Percentiles rank a stretch among this genome's conserved stretches.
phyloP scores from a whole-genome alignment of 768 basidiomycete genomes.

The Serendipita sp. region DNA sequence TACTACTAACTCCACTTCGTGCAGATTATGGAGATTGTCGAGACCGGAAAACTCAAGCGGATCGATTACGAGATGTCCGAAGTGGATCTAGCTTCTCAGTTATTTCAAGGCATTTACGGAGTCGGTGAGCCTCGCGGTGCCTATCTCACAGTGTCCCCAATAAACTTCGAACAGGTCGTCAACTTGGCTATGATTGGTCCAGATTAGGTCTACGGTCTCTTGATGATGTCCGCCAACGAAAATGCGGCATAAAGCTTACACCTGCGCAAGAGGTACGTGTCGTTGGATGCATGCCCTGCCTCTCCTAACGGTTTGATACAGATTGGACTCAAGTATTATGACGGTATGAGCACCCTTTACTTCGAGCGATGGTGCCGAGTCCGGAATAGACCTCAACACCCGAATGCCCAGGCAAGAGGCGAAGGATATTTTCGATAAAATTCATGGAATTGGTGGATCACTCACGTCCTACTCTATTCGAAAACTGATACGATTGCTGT shows the following conservation, averaged over 20 bases:
- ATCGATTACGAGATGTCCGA: constrained; percentile 52
- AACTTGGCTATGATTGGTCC: constrained; percentile 60
- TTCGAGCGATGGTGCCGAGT: too few species aligned
- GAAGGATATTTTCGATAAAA: constrained; percentile 49
- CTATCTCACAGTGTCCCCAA: background rate
- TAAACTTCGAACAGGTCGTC: constrained; percentile 31
- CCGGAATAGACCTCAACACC: constrained; percentile 50
- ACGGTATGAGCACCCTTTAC: constrained; percentile 30
- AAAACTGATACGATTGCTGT: background rate
- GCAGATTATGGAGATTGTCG: constrained; percentile 68
- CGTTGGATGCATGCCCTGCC: background rate
- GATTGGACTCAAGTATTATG: constrained; percentile 54
- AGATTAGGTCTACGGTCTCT: constrained; percentile 60
- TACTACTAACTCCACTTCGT: background rate
- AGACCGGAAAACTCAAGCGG: constrained; percentile 55
- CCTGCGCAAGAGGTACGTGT: constrained; percentile 31
- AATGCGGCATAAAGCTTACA: constrained; percentile 45
- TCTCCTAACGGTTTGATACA: background rate
- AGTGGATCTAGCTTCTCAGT: constrained; percentile 36
- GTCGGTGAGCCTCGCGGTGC: constrained; percentile 61
- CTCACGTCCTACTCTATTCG: background rate
- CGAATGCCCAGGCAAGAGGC: constrained; percentile 81
- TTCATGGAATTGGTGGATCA: constrained; percentile 53
- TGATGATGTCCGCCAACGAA: constrained; percentile 48
- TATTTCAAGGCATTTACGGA: constrained; percentile 75